Percentiles rank a stretch among this genome's conserved stretches.
phyloP scores from a whole-genome alignment of 805 yeast species.

The Wickerhamiella bombiphila region DNA sequence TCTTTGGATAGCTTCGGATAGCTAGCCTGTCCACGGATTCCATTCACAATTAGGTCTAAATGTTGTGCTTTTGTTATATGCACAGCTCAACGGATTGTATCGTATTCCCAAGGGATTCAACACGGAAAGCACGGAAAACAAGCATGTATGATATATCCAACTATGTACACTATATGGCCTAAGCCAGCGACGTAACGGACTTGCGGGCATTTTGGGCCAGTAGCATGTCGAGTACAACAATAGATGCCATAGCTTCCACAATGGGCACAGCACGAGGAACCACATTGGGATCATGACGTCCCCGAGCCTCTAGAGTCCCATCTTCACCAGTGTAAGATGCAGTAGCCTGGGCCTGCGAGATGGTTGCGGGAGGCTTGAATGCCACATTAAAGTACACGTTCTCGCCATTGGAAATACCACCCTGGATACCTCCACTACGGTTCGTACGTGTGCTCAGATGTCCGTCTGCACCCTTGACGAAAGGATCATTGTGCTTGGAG shows the following conservation, averaged over 20 bases:
- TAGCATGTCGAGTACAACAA: constrained; percentile 75
- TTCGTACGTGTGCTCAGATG: constrained; percentile 76
- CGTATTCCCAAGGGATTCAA: too few relatives aligned
- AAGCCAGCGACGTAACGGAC: constrained; percentile 23
- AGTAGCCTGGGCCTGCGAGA: constrained; percentile 82
- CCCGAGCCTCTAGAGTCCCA: constrained; percentile 87
- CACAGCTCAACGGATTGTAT: too few relatives aligned
- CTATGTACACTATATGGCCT: background rate
- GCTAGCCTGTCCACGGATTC: too few relatives aligned
- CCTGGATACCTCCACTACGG: constrained; percentile 94
- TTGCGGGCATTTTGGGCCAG: constrained; percentile 80
- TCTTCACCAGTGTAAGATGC: constrained; percentile 75
- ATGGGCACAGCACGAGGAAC: constrained; percentile 98
- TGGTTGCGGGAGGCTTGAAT: constrained; percentile 96
- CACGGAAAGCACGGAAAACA: too few relatives aligned
- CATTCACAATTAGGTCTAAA: too few relatives aligned
- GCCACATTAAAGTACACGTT: constrained; percentile 88
- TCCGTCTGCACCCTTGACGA: constrained; percentile 45
- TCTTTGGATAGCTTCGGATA: too few relatives aligned
- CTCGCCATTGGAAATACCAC: constrained; percentile 96
- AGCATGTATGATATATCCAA: too few relatives aligned
- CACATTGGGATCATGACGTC: constrained; percentile 97
- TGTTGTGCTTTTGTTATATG: too few relatives aligned
- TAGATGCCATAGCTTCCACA: constrained; percentile 96
- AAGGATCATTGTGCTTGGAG: constrained; percentile 85